phyloP scores from a whole-genome alignment of 768 basidiomycete species.

The Phanerochaete sordida region DNA sequence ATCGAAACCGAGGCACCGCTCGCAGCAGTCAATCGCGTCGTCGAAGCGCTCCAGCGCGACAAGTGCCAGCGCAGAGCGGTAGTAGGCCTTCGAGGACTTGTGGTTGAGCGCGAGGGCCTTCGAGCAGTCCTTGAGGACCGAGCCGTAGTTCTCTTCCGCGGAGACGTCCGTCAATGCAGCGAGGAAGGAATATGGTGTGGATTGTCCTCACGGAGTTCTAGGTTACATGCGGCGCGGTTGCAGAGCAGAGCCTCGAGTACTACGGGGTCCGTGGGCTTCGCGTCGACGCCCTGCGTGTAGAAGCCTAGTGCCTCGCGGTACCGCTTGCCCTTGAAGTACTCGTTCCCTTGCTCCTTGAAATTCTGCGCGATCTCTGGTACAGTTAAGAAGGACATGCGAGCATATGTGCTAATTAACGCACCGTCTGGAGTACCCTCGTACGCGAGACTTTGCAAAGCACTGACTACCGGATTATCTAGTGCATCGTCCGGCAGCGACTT shows the following conservation, averaged over 20 bases:
- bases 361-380: conserved; percentile 78
- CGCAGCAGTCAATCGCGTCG: conserved; percentile 83
- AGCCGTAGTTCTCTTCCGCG: conserved; percentile 77
- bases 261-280: conserved; percentile 61
- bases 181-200: conserved; percentile 2
- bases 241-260: conserved; percentile 69
- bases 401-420: conserved; percentile 38
- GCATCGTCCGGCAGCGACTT: conserved; percentile 72
- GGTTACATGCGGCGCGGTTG: conserved; percentile 92
- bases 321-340: conserved; percentile 85
- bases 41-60: conserved; percentile 68
- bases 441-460: conserved; percentile 81
- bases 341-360: conserved; percentile 96
- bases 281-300: conserved; percentile 88
- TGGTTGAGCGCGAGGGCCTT: conserved; percentile 60
- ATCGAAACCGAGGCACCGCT: conserved; percentile 61
- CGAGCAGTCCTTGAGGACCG: conserved; percentile 83
- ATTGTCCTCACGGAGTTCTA: conserved; percentile 67
- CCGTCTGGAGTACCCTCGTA: conserved; percentile 94
- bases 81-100: conserved; percentile 77
- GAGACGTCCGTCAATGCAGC: conserved; percentile 6
- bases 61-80: conserved; percentile 79
- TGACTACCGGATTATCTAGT: conserved; percentile 59
- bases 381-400: background rate
- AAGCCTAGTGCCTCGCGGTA: conserved; percentile 86